Conservation (phyloP, 495 filamentous ascomycete species). For the Hypoxylon intermedium region DNA sequence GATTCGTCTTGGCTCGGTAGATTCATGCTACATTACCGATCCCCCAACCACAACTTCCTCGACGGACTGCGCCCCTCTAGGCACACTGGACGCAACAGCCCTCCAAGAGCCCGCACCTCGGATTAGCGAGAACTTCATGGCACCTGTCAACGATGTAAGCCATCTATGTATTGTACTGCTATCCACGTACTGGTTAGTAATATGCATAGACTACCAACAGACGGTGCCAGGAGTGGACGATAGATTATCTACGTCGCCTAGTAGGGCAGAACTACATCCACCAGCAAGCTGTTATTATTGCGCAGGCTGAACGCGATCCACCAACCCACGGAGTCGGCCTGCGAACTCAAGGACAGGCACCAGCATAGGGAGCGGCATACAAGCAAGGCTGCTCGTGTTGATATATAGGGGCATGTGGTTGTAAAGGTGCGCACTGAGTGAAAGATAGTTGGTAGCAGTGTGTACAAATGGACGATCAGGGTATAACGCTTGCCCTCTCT, state of each 20-base stretch:
- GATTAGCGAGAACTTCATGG: not conserved
- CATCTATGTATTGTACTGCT: too few species aligned
- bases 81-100: not conserved
- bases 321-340: not conserved
- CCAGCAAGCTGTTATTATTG: not conserved
- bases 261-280: not conserved
- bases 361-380: too few species aligned
- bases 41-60: not conserved
- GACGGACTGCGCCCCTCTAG: not conserved
- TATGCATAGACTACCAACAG: not conserved
- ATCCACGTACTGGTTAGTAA: too few species aligned
- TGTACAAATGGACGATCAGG: too few species aligned
- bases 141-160: too few species aligned
- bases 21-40: not conserved
- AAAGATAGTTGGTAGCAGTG: too few species aligned
- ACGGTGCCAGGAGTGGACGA: not conserved
- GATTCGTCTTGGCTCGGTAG: not conserved
- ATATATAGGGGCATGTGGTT: too few species aligned
- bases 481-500: too few species aligned
- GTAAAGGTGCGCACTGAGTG: too few species aligned
- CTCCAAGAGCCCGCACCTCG: not conserved
- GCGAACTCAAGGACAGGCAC: not conserved
- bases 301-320: not conserved
- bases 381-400: too few species aligned
- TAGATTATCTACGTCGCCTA: not conserved